Percentiles rank a stretch among this genome's conserved stretches.
phyloP scores from a whole-genome alignment of 1,139 yeast species.

The Geotrichum australiense region DNA sequence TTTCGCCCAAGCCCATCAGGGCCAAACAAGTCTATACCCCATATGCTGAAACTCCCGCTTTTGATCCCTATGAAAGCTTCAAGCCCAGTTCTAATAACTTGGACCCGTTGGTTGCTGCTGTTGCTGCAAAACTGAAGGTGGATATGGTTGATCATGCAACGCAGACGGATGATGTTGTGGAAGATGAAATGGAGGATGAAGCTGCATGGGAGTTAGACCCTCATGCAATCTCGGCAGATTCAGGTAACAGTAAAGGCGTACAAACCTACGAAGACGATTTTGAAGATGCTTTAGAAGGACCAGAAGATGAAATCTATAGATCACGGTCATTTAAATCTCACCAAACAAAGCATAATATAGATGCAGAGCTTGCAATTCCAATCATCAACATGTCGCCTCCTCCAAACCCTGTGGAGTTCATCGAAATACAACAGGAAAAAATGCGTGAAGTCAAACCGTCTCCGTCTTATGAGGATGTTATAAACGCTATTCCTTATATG shows the following conservation, averaged over 20 bases:
- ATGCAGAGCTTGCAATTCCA: slow-evolving; percentile 12
- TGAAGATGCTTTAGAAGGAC: not conserved
- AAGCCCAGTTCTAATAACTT: slow-evolving; percentile 7
- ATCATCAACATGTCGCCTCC: slow-evolving; percentile 16
- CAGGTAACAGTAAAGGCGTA: slow-evolving; percentile 16
- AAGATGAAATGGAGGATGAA: not conserved
- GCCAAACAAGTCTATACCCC: slow-evolving; percentile 1
- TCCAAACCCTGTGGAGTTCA: slow-evolving; percentile 3
- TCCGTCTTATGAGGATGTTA: slow-evolving; percentile 16
- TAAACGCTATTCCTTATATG: slow-evolving; percentile 17
- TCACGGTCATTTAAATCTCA: not conserved
- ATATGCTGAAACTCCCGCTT: slow-evolving; percentile 5
- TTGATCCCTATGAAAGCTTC: slow-evolving; percentile 1
- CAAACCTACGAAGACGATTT: slow-evolving; percentile 14
- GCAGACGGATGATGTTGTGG: slow-evolving; percentile 22
- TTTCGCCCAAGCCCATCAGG: slow-evolving; percentile 6
- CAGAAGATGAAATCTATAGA: slow-evolving; percentile 4
- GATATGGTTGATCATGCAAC: slow-evolving; percentile 18
- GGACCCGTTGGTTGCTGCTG: slow-evolving; percentile 22
- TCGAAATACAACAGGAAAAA: not conserved
- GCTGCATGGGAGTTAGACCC: slow-evolving; percentile 1
- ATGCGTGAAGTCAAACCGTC: slow-evolving; percentile 2
- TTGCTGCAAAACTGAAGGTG: slow-evolving; percentile 18
- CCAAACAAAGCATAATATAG: not conserved
- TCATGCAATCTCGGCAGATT: slow-evolving; percentile 16